phyloP scores from a whole-genome alignment of 2,329 filamentous ascomycete genomes.

The Periconia digitata region DNA sequence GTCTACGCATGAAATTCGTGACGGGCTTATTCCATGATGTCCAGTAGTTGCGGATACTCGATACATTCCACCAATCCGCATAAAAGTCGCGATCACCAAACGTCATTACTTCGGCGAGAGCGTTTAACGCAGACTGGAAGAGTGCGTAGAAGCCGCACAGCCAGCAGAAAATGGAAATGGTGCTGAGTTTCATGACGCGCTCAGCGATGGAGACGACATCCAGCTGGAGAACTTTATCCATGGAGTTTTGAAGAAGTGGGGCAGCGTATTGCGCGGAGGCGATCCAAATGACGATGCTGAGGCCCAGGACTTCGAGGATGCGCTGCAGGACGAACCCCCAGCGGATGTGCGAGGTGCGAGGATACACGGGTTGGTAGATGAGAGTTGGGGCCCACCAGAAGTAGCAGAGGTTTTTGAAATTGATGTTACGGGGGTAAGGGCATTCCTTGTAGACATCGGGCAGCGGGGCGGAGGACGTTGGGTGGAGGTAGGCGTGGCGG shows the following conservation, averaged over 20 bases:
- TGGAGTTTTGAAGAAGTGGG: conserved; percentile 83
- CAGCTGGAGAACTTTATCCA: conserved; percentile 81
- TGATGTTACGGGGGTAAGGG: conserved; percentile 90
- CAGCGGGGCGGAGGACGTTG: conserved; percentile 68
- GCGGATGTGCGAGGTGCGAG: conserved; percentile 76
- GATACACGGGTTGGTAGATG: conserved; percentile 96
- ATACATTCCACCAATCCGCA: conserved; percentile 91
- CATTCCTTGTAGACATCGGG: conserved; percentile 81
- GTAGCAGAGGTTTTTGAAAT: conserved; percentile 81
- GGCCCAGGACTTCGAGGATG: conserved; percentile 71
- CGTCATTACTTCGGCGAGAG: conserved; percentile 81
- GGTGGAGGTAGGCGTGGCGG: conserved; percentile 84
- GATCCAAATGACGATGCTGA: conserved; percentile 93
- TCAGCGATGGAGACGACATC: conserved; percentile 82
- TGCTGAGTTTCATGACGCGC: conserved; percentile 89
- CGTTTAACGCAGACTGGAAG: conserved; percentile 91
- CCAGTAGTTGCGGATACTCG: conserved; percentile 86
- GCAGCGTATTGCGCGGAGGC: conserved; percentile 92
- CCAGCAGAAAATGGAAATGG: conserved; percentile 95
- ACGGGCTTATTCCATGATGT: conserved; percentile 97
- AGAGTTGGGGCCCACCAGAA: conserved; percentile 98
- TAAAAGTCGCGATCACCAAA: conserved; percentile 97
- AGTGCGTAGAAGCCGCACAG: conserved; percentile 95
- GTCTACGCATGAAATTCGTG: conserved; percentile 92
- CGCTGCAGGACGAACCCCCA: conserved; percentile 89